Evolutionary conservation across 106 monocot genomes (phyloP).

Genomic region (Xerophyta viscosa): DNA sequence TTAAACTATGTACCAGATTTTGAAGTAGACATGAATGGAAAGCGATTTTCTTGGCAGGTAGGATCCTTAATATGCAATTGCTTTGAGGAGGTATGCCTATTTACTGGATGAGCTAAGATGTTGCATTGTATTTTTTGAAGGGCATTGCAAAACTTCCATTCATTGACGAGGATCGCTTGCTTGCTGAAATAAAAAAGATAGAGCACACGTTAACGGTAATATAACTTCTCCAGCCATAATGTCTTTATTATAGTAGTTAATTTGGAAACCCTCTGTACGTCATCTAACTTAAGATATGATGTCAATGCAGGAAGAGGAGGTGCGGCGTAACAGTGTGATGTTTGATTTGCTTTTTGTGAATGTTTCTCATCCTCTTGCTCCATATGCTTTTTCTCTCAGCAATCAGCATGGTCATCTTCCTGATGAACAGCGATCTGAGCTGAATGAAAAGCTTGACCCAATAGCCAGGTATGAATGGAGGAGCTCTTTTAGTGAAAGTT

Average conservation of each 20-base stretch:
- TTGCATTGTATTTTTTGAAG: conserved; percentile 36
- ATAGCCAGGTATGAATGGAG: conserved; percentile 45
- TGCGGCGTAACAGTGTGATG: conserved; percentile 68
- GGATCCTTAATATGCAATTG: neutral
- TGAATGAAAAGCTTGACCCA: conserved; percentile 87
- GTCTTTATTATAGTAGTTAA: neutral
- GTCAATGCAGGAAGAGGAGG: conserved; percentile 67
- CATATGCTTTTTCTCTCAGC: conserved; percentile 80
- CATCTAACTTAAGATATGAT: neutral
- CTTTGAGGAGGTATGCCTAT: too few species aligned
- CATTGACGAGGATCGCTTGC: conserved; percentile 84
- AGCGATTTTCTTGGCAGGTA: conserved; percentile 98
- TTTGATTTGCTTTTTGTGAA: conserved; percentile 90
- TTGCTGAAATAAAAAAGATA: conserved; percentile 73
- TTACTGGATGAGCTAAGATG: neutral
- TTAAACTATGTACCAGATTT: conserved; percentile 50
- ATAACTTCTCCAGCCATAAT: neutral
- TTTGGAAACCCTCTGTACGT: neutral
- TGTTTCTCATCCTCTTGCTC: conserved; percentile 75
- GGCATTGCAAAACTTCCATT: conserved; percentile 84
- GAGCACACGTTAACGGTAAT: conserved; percentile 87
- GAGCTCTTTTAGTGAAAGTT: neutral
- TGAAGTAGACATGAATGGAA: conserved; percentile 99
- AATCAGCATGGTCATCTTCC: conserved; percentile 50
- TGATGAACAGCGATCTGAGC: conserved; percentile 30